phyloP scores from a whole-genome alignment of 2,329 filamentous ascomycete species.

The Penicillium paneum region DNA sequence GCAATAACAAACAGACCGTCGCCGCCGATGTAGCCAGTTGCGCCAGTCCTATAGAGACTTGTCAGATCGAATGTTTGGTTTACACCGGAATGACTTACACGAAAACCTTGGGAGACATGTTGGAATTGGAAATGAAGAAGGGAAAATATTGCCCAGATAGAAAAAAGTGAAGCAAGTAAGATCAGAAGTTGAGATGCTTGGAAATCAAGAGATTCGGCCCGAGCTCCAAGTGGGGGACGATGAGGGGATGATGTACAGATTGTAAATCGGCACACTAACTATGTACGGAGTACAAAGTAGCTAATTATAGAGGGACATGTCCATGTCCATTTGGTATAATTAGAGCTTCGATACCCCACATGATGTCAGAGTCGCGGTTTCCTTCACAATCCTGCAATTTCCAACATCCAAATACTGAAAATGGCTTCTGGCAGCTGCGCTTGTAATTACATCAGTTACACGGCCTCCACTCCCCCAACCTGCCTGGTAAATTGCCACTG shows the following conservation, averaged over 20 bases:
- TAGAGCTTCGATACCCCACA: not conserved
- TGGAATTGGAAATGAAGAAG: not conserved
- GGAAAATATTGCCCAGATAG: not conserved
- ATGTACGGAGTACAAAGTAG: not conserved
- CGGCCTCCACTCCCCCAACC: slow-evolving; percentile 34
- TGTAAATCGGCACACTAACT: not conserved
- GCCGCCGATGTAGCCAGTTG: slow-evolving; percentile 55
- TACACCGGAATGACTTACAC: slow-evolving; percentile 28
- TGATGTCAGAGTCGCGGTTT: slow-evolving; percentile 6
- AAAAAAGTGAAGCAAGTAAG: not conserved
- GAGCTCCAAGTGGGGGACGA: slow-evolving; percentile 6
- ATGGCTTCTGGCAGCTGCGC: slow-evolving; percentile 44
- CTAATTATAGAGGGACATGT: not conserved
- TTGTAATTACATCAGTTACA: slow-evolving; percentile 46
- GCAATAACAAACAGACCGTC: slow-evolving; percentile 49
- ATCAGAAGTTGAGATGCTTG: slow-evolving; percentile 18
- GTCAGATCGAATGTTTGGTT: slow-evolving; percentile 12
- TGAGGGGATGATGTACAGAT: not conserved
- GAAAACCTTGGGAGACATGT: slow-evolving; percentile 36
- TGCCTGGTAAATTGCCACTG: slow-evolving; percentile 48
- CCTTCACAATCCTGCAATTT: not conserved
- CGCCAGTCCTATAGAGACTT: slow-evolving; percentile 44
- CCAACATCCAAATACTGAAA: not conserved
- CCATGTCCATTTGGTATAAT: not conserved
- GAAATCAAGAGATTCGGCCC: slow-evolving; percentile 24